These are phyloP conservation scores for Boletus coccyginus DNA, from an alignment of 768 basidiomycete genomes.

Conservation along the genomic window DNA sequence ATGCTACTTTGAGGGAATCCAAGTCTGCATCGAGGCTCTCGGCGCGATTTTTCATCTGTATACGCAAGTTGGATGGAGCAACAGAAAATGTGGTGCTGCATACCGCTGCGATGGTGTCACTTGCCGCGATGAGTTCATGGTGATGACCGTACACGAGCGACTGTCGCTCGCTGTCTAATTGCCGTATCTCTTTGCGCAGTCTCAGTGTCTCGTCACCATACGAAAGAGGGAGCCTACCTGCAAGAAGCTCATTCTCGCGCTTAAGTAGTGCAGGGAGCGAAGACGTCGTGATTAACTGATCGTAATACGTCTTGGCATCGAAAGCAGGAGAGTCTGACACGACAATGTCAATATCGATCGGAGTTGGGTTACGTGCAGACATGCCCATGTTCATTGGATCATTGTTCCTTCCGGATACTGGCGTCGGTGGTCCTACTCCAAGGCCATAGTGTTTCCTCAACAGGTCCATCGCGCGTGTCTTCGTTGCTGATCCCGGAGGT, in stretches of 20 bases:
- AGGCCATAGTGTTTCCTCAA: conserved; percentile 87
- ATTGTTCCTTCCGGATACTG: conserved; percentile 50
- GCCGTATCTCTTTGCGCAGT: conserved; percentile 65
- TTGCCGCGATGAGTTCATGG: conserved; percentile 91
- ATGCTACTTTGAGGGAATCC: conserved; percentile 74
- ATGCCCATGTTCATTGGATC: conserved; percentile 84
- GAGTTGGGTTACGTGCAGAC: conserved; percentile 15
- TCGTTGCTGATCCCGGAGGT: conserved; percentile 35
- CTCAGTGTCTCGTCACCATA: conserved; percentile 2
- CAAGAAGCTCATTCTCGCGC: conserved; percentile 77
- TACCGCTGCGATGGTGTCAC: conserved; percentile 86
- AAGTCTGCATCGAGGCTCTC: conserved; percentile 84
- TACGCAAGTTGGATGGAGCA: neutral
- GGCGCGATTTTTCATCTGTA: conserved; percentile 83
- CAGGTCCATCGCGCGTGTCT: conserved; percentile 69
- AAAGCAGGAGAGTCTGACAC: conserved; percentile 72
- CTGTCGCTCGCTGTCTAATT: conserved; percentile 85
- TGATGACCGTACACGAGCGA: conserved; percentile 94
- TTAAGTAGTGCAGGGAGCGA: conserved; percentile 71
- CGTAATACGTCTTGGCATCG: conserved; percentile 81
- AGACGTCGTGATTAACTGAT: conserved; percentile 80
- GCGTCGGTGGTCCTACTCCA: conserved; percentile 67
- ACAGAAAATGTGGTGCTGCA: conserved; percentile 19
- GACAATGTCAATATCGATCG: conserved; percentile 1
- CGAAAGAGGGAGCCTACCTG: conserved; percentile 40